Percentiles rank a stretch among this genome's conserved stretches.
phyloP scores from a whole-genome alignment of 306 rosid species.

The Myrica gale region DNA sequence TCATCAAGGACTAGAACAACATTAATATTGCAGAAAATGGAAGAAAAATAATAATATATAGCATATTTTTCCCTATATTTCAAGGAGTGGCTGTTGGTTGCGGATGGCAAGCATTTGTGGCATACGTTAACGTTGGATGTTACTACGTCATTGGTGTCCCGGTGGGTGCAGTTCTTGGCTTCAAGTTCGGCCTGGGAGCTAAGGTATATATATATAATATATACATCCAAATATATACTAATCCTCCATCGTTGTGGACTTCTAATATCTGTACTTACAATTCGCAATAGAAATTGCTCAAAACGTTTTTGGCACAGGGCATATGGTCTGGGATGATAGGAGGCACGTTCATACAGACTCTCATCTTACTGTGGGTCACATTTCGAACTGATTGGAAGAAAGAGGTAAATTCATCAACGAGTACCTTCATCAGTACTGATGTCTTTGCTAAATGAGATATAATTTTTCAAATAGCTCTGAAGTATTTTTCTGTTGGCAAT shows the following conservation, averaged over 20 bases:
- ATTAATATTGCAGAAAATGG: not conserved
- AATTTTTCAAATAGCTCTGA: too few species aligned
- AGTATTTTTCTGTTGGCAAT: not conserved
- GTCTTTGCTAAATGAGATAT: too few species aligned
- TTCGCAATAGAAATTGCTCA: not conserved
- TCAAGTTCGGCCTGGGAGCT: slow-evolving; percentile 44
- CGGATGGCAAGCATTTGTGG: slow-evolving; percentile 65
- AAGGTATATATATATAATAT: slow-evolving; percentile 19
- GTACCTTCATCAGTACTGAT: not conserved
- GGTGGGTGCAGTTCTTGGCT: slow-evolving; percentile 46
- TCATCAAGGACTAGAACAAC: too few species aligned
- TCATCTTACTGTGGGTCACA: slow-evolving; percentile 39
- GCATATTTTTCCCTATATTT: not conserved
- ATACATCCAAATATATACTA: too few species aligned
- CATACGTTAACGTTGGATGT: slow-evolving; percentile 54
- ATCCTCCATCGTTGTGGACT: too few species aligned
- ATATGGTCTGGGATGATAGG: slow-evolving; percentile 57
- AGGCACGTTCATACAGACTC: slow-evolving; percentile 46
- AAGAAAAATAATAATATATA: not conserved
- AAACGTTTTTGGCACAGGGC: slow-evolving; percentile 24
- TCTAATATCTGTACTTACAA: not conserved
- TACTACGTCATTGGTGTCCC: slow-evolving; percentile 48
- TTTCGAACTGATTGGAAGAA: slow-evolving; percentile 42
- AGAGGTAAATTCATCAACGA: slow-evolving; percentile 28
- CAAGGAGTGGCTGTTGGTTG: slow-evolving; percentile 61